Conservation (phyloP, 495 filamentous ascomycete genomes). For the Talaromyces liani region DNA sequence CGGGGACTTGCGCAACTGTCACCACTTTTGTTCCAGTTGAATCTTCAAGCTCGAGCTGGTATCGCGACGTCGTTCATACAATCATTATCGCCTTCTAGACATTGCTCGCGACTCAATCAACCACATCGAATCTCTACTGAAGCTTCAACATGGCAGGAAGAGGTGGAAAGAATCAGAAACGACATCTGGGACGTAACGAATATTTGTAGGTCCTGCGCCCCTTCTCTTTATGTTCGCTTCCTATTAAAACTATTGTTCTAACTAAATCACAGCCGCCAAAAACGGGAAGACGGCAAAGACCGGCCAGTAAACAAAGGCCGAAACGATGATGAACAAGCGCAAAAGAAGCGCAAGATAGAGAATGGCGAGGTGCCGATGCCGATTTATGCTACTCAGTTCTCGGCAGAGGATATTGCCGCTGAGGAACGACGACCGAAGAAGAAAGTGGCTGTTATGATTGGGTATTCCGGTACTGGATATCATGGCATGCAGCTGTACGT, state of each 20-base stretch:
- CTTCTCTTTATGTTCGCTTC: neutral
- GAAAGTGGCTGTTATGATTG: slow-evolving; percentile 91
- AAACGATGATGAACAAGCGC: slow-evolving; percentile 45
- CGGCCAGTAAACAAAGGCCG: slow-evolving; percentile 36
- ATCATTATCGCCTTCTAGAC: neutral
- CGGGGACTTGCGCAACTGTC: neutral
- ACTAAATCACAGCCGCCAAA: slow-evolving; percentile 53
- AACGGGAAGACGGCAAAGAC: slow-evolving; percentile 43
- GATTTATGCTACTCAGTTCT: slow-evolving; percentile 50
- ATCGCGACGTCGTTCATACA: neutral
- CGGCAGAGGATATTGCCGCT: slow-evolving; percentile 70
- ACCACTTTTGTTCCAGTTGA: neutral
- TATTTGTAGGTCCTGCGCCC: slow-evolving; percentile 45
- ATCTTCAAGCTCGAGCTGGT: neutral
- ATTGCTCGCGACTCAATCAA: neutral
- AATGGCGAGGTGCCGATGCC: slow-evolving; percentile 36
- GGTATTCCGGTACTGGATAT: slow-evolving; percentile 95
- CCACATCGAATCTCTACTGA: neutral
- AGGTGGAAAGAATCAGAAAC: slow-evolving; percentile 48
- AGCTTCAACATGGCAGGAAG: slow-evolving; percentile 13
- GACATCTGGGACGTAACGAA: slow-evolving; percentile 59
- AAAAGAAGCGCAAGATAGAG: slow-evolving; percentile 52
- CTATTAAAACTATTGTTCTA: slow-evolving; percentile 21
- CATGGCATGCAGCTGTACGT: slow-evolving; percentile 84
- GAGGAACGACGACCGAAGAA: slow-evolving; percentile 85